These are phyloP conservation scores for Cercis canadensis DNA, from an alignment of 306 rosid genomes.

Conservation along the genomic window DNA sequence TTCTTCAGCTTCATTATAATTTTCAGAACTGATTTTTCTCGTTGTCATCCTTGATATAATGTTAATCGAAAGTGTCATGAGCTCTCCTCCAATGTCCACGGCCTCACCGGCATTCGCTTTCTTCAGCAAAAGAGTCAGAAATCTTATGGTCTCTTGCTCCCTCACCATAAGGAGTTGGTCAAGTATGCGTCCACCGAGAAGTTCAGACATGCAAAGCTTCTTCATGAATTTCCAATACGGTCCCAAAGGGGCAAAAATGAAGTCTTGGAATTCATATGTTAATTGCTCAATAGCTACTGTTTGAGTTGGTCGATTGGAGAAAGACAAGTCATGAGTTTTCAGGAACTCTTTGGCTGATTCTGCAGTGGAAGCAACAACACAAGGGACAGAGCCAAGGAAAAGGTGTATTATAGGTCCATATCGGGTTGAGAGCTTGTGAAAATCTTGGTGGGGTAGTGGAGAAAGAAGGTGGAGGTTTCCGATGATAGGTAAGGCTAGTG, in stretches of 20 bases:
- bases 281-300: slow-evolving; percentile 36
- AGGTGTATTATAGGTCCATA: slow-evolving; percentile 47
- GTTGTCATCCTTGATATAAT: slow-evolving; percentile 36
- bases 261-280: slow-evolving; percentile 41
- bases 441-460: slow-evolving; percentile 55
- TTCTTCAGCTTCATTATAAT: slow-evolving; percentile 34
- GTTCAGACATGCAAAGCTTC: slow-evolving; percentile 46
- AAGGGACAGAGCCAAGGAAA: slow-evolving; percentile 40
- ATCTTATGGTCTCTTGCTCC: slow-evolving; percentile 26
- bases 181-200: slow-evolving; percentile 39
- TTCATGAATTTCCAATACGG: slow-evolving; percentile 54
- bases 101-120: slow-evolving; percentile 8
- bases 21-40: slow-evolving; percentile 30
- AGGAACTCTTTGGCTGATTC: slow-evolving; percentile 46
- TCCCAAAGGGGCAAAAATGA: slow-evolving; percentile 42
- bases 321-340: slow-evolving; percentile 43
- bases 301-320: slow-evolving; percentile 39
- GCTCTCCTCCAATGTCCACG: slow-evolving; percentile 37
- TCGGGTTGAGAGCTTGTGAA: neutral
- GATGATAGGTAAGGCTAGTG: slow-evolving; percentile 59
- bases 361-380: slow-evolving; percentile 47
- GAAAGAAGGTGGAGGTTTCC: slow-evolving; percentile 67
- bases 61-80: slow-evolving; percentile 28
- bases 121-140: slow-evolving; percentile 13
- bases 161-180: slow-evolving; percentile 26